phyloP scores from a whole-genome alignment of 805 yeast species.

The Candida silvatica region DNA sequence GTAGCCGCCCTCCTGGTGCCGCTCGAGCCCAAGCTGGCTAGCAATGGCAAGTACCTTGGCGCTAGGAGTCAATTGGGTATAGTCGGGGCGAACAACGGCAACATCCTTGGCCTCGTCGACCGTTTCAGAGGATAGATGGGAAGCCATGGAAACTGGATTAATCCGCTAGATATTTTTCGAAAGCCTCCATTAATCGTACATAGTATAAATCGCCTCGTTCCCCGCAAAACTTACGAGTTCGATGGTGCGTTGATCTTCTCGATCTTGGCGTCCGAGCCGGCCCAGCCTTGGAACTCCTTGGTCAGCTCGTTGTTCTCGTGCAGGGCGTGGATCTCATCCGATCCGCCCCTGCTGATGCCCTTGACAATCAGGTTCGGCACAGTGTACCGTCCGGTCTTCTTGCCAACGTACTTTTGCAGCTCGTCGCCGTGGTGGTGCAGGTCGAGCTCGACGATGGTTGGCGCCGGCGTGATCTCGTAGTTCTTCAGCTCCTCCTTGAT shows the following conservation, averaged over 20 bases:
- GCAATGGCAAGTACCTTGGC: constrained; percentile 1
- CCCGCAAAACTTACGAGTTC: constrained; percentile 25
- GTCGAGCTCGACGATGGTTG: constrained; percentile 74
- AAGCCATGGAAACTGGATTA: no score
- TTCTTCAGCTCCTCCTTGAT: constrained; percentile 60
- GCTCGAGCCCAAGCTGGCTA: constrained; percentile 25
- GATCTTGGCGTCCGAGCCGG: constrained; percentile 40
- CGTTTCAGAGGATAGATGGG: background rate
- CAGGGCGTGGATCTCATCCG: constrained; percentile 65
- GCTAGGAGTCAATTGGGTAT: background rate
- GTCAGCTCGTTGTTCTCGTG: constrained; percentile 51
- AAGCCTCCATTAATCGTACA: no score
- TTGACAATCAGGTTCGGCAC: constrained; percentile 86
- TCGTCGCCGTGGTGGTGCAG: constrained; percentile 66
- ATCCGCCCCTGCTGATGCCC: constrained; percentile 77
- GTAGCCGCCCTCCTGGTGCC: constrained; percentile 51
- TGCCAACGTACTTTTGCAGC: constrained; percentile 64
- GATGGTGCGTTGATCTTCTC: constrained; percentile 50
- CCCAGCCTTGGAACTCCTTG: constrained; percentile 52
- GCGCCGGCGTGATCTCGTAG: constrained; percentile 66
- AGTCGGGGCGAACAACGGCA: background rate
- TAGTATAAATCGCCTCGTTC: no score
- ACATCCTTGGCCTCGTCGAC: background rate
- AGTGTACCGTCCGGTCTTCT: constrained; percentile 68
- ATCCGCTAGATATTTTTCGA: no score